Evolutionary conservation across 2,329 filamentous ascomycete species (phyloP), one percentile per base, ranked within the genome.

Genomic region (Fusarium sp.): DNA sequence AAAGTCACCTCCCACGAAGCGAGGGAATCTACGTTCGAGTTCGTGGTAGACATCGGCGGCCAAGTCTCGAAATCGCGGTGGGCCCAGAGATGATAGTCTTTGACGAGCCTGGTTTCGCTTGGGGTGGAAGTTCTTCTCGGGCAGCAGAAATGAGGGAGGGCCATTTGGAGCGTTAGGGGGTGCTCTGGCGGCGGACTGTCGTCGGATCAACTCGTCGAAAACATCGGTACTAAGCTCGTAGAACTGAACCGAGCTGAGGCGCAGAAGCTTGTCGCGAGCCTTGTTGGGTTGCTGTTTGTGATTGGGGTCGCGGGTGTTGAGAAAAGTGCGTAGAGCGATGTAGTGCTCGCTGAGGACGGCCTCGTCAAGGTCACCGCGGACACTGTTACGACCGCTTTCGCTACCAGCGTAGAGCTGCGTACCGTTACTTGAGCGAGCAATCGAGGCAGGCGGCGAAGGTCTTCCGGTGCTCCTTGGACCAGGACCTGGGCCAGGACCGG

Each of bases 81-180:
- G 89, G 4, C 94, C 93, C 15, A 99, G 86, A 0, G 94, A 97
- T 1, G 94, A 95, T 20, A 99, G 87, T 78, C 97, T 96, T 79
- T 97, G 94, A 39, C 96, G 88, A n/a, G 96, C 96, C 78, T 98
- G 94, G 76, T 99, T 99, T 66, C 96, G 91, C 80, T 98, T 99
- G 4, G 94, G 94, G 78, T 99, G 96, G 79, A 98, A 98, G 67
- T 89, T 91, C 68, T 90, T 86, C 77, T 95, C 93, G n/a, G 96
- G 93, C 23, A 92, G 82, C 7, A 99, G 86, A 75, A 89, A 96
- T 14, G 88, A 82, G 3, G 93, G 92, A n/a, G 86, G 85, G 5
- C 80, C 78, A 65, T 81, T 83, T 46, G 83, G 83, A 23, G 83
- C 82, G 69, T 84, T 86, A 21, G 85, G 82, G 17, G 84, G 82